Conservation (phyloP, 192 early-diverging fungal genomes). For the Martensiomyces pterosporus region DNA sequence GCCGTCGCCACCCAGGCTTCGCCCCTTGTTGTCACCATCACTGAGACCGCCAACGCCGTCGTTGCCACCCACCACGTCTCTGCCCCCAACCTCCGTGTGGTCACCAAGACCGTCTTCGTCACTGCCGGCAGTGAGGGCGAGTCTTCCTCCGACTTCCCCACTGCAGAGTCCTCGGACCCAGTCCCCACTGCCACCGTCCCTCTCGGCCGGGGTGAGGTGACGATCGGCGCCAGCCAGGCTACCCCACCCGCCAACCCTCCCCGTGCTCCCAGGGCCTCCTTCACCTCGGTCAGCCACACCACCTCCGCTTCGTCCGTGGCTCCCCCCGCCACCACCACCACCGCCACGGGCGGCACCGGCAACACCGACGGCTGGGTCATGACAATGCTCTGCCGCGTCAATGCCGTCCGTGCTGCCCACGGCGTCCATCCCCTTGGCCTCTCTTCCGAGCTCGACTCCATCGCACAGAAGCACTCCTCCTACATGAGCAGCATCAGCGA, state of each 20-base stretch:
- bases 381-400: conserved; percentile 43
- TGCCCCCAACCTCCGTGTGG: neutral
- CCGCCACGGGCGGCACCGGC: neutral
- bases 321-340: conserved; percentile 8
- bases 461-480: conserved; percentile 44
- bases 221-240: neutral
- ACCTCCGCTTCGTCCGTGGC: conserved; percentile 4
- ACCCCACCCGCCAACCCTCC: neutral
- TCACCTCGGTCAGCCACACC: neutral
- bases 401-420: conserved; percentile 25
- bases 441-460: conserved; percentile 16
- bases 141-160: neutral
- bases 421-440: conserved; percentile 30
- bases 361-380: conserved; percentile 22
- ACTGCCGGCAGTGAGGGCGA: conserved; percentile 4
- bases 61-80: conserved; percentile 1
- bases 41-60: conserved; percentile 3
- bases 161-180: neutral
- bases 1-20: conserved; percentile 24
- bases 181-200: neutral
- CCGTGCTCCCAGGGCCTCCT: no score
- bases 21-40: conserved; percentile 9
- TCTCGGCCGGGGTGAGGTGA: neutral
- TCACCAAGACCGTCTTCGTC: conserved; percentile 16
- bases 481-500: conserved; percentile 40